phyloP scores from a whole-genome alignment of 2,329 filamentous ascomycete genomes.

The Ceratocystiopsis brevicomis region DNA sequence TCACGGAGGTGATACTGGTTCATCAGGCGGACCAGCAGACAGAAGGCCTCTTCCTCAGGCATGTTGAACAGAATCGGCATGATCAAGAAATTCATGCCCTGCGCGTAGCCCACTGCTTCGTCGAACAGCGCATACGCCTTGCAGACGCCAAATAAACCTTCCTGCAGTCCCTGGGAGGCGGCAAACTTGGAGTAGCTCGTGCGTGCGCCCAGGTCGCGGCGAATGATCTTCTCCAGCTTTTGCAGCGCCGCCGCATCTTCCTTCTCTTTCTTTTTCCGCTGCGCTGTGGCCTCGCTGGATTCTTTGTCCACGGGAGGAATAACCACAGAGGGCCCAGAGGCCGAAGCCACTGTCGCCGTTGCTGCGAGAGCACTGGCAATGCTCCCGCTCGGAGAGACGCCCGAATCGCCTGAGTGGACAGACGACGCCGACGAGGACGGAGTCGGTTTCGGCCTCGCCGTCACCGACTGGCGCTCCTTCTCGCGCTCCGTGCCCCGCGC shows the following conservation, averaged over 20 bases:
- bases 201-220: conserved; percentile 72
- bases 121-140: conserved; percentile 96
- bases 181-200: conserved; percentile 97
- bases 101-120: conserved; percentile 84
- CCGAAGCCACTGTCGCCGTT: not conserved
- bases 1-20: conserved; percentile 88
- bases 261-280: conserved; percentile 61
- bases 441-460: conserved; percentile 39
- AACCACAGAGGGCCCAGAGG: conserved; percentile 7
- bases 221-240: conserved; percentile 82
- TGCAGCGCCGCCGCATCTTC: conserved; percentile 54
- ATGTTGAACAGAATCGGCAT: conserved; percentile 97
- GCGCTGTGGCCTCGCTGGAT: conserved; percentile 42
- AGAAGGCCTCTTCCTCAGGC: conserved; percentile 94
- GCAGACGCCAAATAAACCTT: conserved; percentile 85
- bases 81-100: conserved; percentile 96
- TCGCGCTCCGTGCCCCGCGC: conserved; percentile 68
- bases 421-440: conserved; percentile 69
- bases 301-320: conserved; percentile 27
- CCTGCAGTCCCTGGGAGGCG: conserved; percentile 75
- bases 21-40: conserved; percentile 82
- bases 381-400: conserved; percentile 16
- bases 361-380: not conserved
- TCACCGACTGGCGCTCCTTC: conserved; percentile 37
- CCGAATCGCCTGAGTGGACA: conserved; percentile 44